phyloP scores from a whole-genome alignment of 345 rosid species.

The Triadica sebifera region DNA sequence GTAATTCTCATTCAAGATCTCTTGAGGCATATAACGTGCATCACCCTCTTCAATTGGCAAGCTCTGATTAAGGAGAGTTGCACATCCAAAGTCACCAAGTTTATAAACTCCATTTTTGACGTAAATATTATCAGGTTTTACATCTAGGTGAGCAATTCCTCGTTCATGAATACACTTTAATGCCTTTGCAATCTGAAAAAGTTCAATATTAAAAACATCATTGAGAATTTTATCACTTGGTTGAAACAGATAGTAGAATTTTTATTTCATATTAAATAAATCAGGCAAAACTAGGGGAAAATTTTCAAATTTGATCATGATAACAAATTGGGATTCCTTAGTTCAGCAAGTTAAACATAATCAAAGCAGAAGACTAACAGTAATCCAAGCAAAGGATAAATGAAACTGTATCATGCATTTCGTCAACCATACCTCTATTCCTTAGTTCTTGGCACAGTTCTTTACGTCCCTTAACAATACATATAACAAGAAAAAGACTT shows the following conservation, averaged over 20 bases:
- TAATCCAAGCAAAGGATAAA: background rate
- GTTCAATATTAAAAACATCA: slow-evolving; percentile 13
- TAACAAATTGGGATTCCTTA: background rate
- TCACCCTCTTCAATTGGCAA: slow-evolving; percentile 95
- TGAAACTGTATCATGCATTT: background rate
- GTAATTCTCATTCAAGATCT: slow-evolving; percentile 81
- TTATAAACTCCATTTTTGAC: slow-evolving; percentile 71
- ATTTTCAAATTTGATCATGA: background rate
- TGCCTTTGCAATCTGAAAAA: slow-evolving; percentile 76
- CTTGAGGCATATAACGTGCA: slow-evolving; percentile 99
- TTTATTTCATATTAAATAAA: too few relatives aligned
- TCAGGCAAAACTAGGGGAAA: too few relatives aligned
- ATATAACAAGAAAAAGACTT: background rate
- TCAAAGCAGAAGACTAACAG: background rate
- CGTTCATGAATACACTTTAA: slow-evolving; percentile 66
- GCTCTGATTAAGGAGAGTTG: slow-evolving; percentile 76
- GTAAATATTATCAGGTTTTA: slow-evolving; percentile 96
- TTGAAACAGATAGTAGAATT: background rate
- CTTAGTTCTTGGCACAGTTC: too few relatives aligned
- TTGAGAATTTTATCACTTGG: background rate
- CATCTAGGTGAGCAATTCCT: slow-evolving; percentile 94
- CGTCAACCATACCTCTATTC: too few relatives aligned
- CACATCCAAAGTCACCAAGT: slow-evolving; percentile 97
- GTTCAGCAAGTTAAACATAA: background rate
- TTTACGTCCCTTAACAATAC: background rate